Base-by-base conservation (phyloP, 768 basidiomycete genomes). In the Termitomyces sp. region DNA sequence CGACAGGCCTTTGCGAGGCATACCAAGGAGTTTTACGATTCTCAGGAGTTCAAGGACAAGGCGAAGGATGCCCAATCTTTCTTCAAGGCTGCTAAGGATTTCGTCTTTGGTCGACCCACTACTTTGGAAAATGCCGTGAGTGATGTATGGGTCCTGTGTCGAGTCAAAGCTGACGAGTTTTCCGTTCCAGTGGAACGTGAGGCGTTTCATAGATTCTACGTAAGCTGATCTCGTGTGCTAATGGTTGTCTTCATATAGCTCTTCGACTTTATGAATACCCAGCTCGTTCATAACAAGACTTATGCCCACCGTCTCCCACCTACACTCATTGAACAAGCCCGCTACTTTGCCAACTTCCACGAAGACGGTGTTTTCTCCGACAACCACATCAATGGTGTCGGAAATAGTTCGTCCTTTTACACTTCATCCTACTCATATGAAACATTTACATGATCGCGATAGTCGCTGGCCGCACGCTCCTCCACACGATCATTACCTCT, bases 381-480 rank as follows among this genome's bases (percentile, higher is more conserved):
- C 57, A 66, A 71, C 0, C 73, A 81, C 1, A 81, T 84, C 56
- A 76, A 71, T 53, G 84, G 86, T 51, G 79, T 94, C 66, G 89
- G 88, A 16, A 93, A 93, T 76, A 82, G 90, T 91, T 64, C 44
- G 88, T 80, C 16, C 47, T 48, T 4, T 16, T 47, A 8, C 14
- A 34, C 17, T 1, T 43, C 5, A n/a, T 17, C 39, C 14, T 5
- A 7, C 5, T 35, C 17, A 5, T 6, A 5, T 21, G 3, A 3
- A 8, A 12, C 10, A 8, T 39, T 61, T 5, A 59, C 10, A 21
- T 35, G 37, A 37, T 25, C 23, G 59, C 23, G 6, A 41, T 62
- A 93, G 91, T 95, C 66, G 88, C 93, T 64, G 89, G 89, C 39
- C 87, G 88, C 61, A 89, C 91, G 39, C 73, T 91, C 59, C 73